phyloP scores from a whole-genome alignment of 2,329 filamentous ascomycete species.

The Podosphaera xanthii region DNA sequence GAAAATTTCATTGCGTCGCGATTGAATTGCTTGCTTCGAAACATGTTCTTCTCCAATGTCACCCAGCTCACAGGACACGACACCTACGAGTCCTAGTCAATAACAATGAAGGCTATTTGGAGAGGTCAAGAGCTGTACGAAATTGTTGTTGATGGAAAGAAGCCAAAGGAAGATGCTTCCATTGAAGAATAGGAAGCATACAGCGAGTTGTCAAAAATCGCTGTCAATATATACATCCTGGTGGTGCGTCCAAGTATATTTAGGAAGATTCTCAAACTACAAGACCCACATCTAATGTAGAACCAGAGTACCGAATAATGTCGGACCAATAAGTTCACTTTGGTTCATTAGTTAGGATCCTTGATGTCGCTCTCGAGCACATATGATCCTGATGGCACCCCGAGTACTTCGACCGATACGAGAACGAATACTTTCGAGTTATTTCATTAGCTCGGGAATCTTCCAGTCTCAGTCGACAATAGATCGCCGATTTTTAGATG shows the following conservation, averaged over 20 bases:
- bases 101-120: not conserved
- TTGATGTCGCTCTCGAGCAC: not conserved
- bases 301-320: not conserved
- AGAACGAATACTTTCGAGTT: not conserved
- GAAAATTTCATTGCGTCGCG: not conserved
- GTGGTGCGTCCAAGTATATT: not conserved
- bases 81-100: not conserved
- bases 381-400: not conserved
- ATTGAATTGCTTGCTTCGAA: not conserved
- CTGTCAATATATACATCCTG: not conserved
- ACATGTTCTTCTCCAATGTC: not conserved
- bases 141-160: not conserved
- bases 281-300: not conserved
- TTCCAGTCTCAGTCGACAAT: not conserved
- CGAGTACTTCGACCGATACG: not conserved
- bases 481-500: constrained; percentile 1
- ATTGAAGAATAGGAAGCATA: not conserved
- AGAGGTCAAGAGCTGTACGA: not conserved
- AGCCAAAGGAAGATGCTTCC: not conserved
- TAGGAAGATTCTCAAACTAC: not conserved
- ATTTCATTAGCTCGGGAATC: not conserved
- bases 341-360: not conserved
- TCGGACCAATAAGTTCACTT: not conserved
- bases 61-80: not conserved
- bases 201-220: not conserved